Percentiles rank a stretch among this genome's conserved stretches.
Evolutionary conservation across 1,139 yeast genomes (phyloP).

Genomic region (Pichia sp.): DNA sequence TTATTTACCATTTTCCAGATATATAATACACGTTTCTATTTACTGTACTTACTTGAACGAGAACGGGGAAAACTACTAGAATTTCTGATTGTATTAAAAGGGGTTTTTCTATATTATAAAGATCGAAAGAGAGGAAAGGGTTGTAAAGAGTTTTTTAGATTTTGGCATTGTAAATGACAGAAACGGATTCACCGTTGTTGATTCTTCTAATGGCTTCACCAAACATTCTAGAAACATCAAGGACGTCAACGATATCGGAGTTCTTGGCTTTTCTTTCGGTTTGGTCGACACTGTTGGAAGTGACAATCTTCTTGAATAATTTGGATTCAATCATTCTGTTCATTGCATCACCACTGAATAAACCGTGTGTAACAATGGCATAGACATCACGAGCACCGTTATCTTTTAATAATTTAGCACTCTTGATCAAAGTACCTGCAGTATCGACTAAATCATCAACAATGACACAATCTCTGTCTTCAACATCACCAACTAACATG

Average conservation of each 20-base stretch:
- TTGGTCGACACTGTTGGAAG: slow-evolving; percentile 95
- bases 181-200: slow-evolving; percentile 95
- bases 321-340: slow-evolving; percentile 59
- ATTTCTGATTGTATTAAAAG: no score
- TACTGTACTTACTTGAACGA: no score
- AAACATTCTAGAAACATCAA: slow-evolving; percentile 84
- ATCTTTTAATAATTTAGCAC: slow-evolving; percentile 86
- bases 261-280: slow-evolving; percentile 44
- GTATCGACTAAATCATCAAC: slow-evolving; percentile 96
- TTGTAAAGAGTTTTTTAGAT: slow-evolving; percentile 53
- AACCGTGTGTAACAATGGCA: slow-evolving; percentile 90
- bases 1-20: no score
- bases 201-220: slow-evolving; percentile 96
- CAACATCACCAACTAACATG: slow-evolving; percentile 93
- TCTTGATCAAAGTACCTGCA: slow-evolving; percentile 86
- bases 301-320: slow-evolving; percentile 78
- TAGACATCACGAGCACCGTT: slow-evolving; percentile 89
- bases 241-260: slow-evolving; percentile 65
- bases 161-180: slow-evolving; percentile 90
- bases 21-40: no score
- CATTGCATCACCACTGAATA: slow-evolving; percentile 90
- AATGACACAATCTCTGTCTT: slow-evolving; percentile 77
- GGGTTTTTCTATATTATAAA: no score
- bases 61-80: no score
- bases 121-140: no score